Conservation (phyloP, 2,329 filamentous ascomycete genomes). For the Passalora sequoiae region DNA sequence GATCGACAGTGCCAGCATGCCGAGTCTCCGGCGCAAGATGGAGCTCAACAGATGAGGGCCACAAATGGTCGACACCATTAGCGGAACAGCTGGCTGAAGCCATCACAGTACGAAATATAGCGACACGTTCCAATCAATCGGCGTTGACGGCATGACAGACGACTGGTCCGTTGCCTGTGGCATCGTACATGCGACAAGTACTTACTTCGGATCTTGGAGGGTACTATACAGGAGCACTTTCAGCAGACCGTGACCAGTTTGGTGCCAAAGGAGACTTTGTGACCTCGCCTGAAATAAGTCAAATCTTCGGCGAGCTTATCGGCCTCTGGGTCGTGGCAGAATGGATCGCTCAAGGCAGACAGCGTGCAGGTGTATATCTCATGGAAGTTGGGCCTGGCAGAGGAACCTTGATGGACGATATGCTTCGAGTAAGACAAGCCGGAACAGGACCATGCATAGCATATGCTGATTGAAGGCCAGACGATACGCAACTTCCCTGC, state of each 20-base stretch:
- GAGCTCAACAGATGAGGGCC: constrained; percentile 35
- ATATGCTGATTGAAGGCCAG: constrained; percentile 42
- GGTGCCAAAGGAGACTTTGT: constrained; percentile 93
- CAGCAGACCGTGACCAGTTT: constrained; percentile 73
- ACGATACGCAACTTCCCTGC: constrained; percentile 78
- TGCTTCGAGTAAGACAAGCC: constrained; percentile 64
- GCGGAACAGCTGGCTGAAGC: constrained; percentile 82
- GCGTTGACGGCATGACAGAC: constrained; percentile 45
- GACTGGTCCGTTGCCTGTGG: constrained; percentile 86
- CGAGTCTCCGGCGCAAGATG: constrained; percentile 36
- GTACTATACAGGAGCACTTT: constrained; percentile 74
- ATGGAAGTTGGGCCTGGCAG: constrained; percentile 92
- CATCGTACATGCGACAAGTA: constrained; percentile 97
- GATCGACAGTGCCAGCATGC: constrained; percentile 9
- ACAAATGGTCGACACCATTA: constrained; percentile 82
- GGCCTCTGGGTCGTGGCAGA: constrained; percentile 94
- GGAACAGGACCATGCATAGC: neutral
- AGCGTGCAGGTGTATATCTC: constrained; percentile 69
- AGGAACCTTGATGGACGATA: constrained; percentile 95
- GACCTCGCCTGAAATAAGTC: constrained; percentile 94
- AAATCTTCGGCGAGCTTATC: constrained; percentile 90
- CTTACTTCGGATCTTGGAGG: constrained; percentile 84
- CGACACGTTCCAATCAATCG: neutral
- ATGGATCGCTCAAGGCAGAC: constrained; percentile 86
- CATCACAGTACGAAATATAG: constrained; percentile 61